Percentiles rank a stretch among this genome's conserved stretches.
phyloP scores from a whole-genome alignment of 192 early-diverging fungal species.

The Entrophospora sp. region DNA sequence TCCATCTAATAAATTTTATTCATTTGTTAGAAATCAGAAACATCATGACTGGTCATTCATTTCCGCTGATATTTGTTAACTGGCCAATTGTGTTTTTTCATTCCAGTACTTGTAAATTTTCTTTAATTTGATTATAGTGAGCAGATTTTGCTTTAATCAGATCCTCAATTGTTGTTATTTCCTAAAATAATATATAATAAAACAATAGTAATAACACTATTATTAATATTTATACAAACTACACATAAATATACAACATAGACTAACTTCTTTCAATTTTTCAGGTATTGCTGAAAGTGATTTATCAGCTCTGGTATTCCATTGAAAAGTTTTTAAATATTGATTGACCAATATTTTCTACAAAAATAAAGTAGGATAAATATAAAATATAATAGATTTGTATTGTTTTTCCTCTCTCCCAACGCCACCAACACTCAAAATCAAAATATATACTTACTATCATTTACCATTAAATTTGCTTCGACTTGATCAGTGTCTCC shows the following conservation, averaged over 20 bases:
- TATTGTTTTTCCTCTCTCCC: not conserved
- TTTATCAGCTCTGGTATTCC: slow-evolving; percentile 94
- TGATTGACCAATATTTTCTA: slow-evolving; percentile 83
- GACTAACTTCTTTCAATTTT: slow-evolving; percentile 63
- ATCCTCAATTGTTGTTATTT: slow-evolving; percentile 79
- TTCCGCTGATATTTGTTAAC: too few species aligned
- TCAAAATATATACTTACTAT: slow-evolving; percentile 52
- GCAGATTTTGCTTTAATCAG: slow-evolving; percentile 87
- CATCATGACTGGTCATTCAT: too few species aligned
- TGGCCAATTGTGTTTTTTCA: slow-evolving; percentile 80
- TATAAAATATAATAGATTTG: slow-evolving; percentile 11
- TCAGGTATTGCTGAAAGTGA: slow-evolving; percentile 76
- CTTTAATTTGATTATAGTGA: slow-evolving; percentile 77
- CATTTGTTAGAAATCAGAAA: too few species aligned
- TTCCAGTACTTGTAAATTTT: slow-evolving; percentile 69
- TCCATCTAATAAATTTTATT: too few species aligned
- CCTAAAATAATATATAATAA: slow-evolving; percentile 36
- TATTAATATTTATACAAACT: not conserved
- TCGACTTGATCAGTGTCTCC: slow-evolving; percentile 50
- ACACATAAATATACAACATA: not conserved
- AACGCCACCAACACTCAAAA: too few species aligned
- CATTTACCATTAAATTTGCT: slow-evolving; percentile 61
- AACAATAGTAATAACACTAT: not conserved
- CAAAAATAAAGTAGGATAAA: slow-evolving; percentile 4
- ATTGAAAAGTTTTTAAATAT: slow-evolving; percentile 80